Percentiles rank a stretch among this genome's conserved stretches.
Conservation (phyloP, 768 basidiomycete genomes). For the Tricholoma flavovirens region DNA sequence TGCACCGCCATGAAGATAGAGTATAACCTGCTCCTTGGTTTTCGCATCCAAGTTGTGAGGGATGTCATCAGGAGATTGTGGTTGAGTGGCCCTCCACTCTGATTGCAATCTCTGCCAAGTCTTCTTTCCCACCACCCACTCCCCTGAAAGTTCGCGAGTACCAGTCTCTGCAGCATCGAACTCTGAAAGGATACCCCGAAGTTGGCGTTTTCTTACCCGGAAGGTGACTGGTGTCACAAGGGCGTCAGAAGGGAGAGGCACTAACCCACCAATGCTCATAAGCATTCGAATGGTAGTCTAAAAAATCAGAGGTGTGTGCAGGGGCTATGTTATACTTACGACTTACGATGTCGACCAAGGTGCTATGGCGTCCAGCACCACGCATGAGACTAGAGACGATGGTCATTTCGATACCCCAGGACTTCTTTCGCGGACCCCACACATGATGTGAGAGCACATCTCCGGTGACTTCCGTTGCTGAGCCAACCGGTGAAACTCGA, state of each 20-base stretch:
- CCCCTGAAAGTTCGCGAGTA: slow-evolving; percentile 76
- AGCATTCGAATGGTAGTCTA: slow-evolving; percentile 50
- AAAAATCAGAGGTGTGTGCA: neutral
- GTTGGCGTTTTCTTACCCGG: slow-evolving; percentile 59
- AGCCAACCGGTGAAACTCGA: neutral
- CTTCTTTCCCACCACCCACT: slow-evolving; percentile 95
- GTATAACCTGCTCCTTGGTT: slow-evolving; percentile 73
- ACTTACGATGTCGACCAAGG: slow-evolving; percentile 77
- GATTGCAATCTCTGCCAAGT: slow-evolving; percentile 84
- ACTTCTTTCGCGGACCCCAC: slow-evolving; percentile 81
- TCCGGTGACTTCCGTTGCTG: slow-evolving; percentile 45
- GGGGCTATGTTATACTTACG: neutral
- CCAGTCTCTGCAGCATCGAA: slow-evolving; percentile 76
- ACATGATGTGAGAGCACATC: slow-evolving; percentile 77
- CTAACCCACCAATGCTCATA: slow-evolving; percentile 75
- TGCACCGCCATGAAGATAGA: slow-evolving; percentile 90
- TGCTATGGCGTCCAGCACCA: slow-evolving; percentile 74
- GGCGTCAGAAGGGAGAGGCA: slow-evolving; percentile 87
- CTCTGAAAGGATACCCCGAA: slow-evolving; percentile 75
- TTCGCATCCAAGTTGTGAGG: slow-evolving; percentile 19
- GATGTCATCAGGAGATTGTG: slow-evolving; percentile 14
- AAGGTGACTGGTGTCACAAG: slow-evolving; percentile 95
- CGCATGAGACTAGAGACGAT: slow-evolving; percentile 81
- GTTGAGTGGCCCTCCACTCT: slow-evolving; percentile 61
- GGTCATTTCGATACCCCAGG: slow-evolving; percentile 96